A percentile compares a stretch with the other conserved stretches of the same genome.
Evolutionary conservation across 169 alveolate species (phyloP).

Genomic region (Plasmodium sp.): DNA sequence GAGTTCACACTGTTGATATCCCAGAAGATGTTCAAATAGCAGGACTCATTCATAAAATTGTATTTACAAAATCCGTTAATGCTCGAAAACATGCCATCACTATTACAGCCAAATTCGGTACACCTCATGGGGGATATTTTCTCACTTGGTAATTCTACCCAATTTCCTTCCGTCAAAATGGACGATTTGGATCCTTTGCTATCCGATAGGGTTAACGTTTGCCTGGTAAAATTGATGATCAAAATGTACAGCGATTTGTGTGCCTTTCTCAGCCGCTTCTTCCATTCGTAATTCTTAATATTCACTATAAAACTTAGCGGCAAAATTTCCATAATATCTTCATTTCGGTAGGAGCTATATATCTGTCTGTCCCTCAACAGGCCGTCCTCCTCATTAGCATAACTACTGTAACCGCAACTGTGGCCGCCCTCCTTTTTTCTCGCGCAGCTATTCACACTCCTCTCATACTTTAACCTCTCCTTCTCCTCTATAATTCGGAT

Average conservation of each 20-base stretch:
- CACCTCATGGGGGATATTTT: slow-evolving; percentile 86
- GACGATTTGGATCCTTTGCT: slow-evolving; percentile 70
- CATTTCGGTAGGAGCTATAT: slow-evolving; percentile 25
- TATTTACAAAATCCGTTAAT: slow-evolving; percentile 82
- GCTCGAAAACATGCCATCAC: slow-evolving; percentile 84
- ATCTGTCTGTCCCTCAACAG: not conserved
- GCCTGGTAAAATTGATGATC: slow-evolving; percentile 86
- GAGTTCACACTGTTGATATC: slow-evolving; percentile 84
- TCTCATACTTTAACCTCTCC: slow-evolving; percentile 33
- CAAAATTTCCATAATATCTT: slow-evolving; percentile 52
- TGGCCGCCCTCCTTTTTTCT: not conserved
- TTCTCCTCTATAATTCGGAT: slow-evolving; percentile 69
- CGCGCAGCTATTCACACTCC: not conserved
- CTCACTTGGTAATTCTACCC: slow-evolving; percentile 89
- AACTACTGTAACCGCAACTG: not conserved
- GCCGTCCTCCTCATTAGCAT: not conserved
- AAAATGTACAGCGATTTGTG: slow-evolving; percentile 86
- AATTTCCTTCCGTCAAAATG: slow-evolving; percentile 80
- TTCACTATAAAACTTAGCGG: slow-evolving; percentile 78
- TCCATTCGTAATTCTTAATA: slow-evolving; percentile 82
- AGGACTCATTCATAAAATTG: slow-evolving; percentile 81
- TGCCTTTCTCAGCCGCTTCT: slow-evolving; percentile 82
- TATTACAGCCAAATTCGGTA: slow-evolving; percentile 88
- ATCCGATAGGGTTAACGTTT: slow-evolving; percentile 73
- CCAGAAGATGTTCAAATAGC: slow-evolving; percentile 82